These are phyloP conservation scores for Xylariaceae sp. DNA, from an alignment of 2,329 filamentous ascomycete genomes.

Conservation along the genomic window DNA sequence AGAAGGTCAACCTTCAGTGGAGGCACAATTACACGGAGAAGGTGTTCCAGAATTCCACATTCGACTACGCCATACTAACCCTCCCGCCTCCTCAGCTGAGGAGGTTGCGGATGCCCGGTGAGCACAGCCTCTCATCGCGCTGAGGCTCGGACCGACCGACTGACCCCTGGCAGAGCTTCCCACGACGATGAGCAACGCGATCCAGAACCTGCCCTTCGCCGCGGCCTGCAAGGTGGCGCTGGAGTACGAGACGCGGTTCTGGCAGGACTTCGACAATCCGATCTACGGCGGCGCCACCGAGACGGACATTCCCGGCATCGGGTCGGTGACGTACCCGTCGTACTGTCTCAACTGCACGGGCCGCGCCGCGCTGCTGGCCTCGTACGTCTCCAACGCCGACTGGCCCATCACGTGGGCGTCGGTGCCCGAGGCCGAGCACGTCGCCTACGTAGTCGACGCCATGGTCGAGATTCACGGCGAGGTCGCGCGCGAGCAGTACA, in stretches of 20 bases:
- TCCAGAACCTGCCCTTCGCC: constrained; percentile 36
- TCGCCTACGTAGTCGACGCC: constrained; percentile 54
- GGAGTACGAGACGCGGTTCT: constrained; percentile 59
- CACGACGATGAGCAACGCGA: constrained; percentile 37
- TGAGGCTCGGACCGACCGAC: constrained; percentile 27
- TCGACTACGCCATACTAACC: constrained; percentile 61
- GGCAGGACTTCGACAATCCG: constrained; percentile 41
- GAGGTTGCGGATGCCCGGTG: constrained; percentile 48
- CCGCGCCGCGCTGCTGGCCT: constrained; percentile 54
- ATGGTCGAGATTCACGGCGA: constrained; percentile 62
- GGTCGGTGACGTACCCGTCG: constrained; percentile 57
- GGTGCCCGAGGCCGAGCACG: constrained; percentile 51
- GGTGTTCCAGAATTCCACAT: constrained; percentile 39
- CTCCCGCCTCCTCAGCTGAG: constrained; percentile 55
- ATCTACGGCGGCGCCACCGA: constrained; percentile 55
- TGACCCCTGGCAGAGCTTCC: constrained; percentile 22
- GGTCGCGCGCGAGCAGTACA: constrained; percentile 53
- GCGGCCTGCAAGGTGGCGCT: constrained; percentile 53
- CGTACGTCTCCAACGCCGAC: constrained; percentile 42
- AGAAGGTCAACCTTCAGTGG: constrained; percentile 53
- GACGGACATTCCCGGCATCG: constrained; percentile 53
- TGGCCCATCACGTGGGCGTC: constrained; percentile 33
- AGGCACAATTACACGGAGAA: constrained; percentile 33
- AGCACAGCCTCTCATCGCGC: neutral
- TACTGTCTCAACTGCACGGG: constrained; percentile 59